These are phyloP conservation scores for Cubamyces lactineus DNA, from an alignment of 768 basidiomycete genomes.

Conservation along the genomic window DNA sequence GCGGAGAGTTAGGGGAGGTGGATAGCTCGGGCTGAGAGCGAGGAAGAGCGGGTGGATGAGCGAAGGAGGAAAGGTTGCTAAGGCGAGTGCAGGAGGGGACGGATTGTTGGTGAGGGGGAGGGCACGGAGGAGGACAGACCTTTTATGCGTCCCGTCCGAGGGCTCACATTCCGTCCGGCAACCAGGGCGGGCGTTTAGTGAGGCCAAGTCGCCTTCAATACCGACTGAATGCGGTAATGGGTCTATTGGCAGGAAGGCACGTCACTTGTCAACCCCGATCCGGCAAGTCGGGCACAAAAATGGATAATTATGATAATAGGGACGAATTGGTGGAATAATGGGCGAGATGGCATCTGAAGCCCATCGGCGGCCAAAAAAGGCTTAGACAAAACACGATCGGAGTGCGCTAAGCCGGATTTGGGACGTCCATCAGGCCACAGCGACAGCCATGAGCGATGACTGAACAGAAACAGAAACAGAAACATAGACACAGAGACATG, in stretches of 20 bases:
- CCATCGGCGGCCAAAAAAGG: slow-evolving; percentile 12
- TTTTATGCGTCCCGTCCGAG: slow-evolving; percentile 20
- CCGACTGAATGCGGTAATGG: slow-evolving; percentile 13
- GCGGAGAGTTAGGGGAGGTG: not conserved
- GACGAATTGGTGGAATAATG: slow-evolving; percentile 12
- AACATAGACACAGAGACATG: too few relatives aligned
- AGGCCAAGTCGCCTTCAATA: not conserved
- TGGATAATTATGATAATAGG: not conserved
- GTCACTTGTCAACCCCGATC: slow-evolving; percentile 11
- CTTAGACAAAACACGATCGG: slow-evolving; percentile 19
- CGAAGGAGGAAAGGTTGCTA: slow-evolving; percentile 11
- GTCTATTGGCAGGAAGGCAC: slow-evolving; percentile 8
- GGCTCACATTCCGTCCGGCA: slow-evolving; percentile 19
- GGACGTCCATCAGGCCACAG: slow-evolving; percentile 16
- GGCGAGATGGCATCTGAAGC: slow-evolving; percentile 2
- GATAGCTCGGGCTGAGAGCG: slow-evolving; percentile 15
- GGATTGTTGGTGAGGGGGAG: slow-evolving; percentile 23
- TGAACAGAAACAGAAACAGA: too few relatives aligned
- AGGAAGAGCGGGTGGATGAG: slow-evolving; percentile 11
- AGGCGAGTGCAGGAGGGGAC: slow-evolving; percentile 14
- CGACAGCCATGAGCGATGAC: not conserved
- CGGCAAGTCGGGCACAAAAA: slow-evolving; percentile 5
- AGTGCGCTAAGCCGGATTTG: slow-evolving; percentile 15
- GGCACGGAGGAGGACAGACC: slow-evolving; percentile 21
- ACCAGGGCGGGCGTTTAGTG: slow-evolving; percentile 6